phyloP scores from a whole-genome alignment of 164 flowering plant genomes.

The Echeveria elegans region DNA sequence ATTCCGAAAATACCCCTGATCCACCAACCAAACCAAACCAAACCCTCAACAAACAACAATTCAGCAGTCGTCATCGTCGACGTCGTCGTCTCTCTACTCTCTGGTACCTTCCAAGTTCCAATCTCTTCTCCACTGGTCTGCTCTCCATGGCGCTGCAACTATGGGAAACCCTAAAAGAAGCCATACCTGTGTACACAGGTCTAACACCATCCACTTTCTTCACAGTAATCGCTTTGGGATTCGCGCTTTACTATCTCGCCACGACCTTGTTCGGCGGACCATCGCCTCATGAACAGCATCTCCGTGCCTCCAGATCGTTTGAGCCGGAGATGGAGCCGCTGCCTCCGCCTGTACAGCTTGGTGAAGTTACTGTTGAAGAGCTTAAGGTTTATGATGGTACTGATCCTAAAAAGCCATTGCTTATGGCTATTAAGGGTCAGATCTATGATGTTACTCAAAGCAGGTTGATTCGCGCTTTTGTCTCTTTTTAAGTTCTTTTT shows the following conservation, averaged over 20 bases:
- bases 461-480: slow-evolving; percentile 48
- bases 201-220: slow-evolving; percentile 80
- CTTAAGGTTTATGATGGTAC: slow-evolving; percentile 76
- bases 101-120: neutral
- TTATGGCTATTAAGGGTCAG: slow-evolving; percentile 98
- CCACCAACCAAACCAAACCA: neutral
- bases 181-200: slow-evolving; percentile 80
- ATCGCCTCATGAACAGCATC: slow-evolving; percentile 18
- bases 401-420: slow-evolving; percentile 72
- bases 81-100: neutral
- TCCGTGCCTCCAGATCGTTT: slow-evolving; percentile 18
- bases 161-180: slow-evolving; percentile 78
- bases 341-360: slow-evolving; percentile 92
- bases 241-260: slow-evolving; percentile 26
- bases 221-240: slow-evolving; percentile 35
- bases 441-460: slow-evolving; percentile 90
- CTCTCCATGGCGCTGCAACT: slow-evolving; percentile 30
- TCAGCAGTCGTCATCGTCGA: neutral
- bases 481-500: neutral
- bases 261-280: slow-evolving; percentile 21
- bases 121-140: neutral
- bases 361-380: slow-evolving; percentile 80
- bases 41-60: neutral
- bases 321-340: slow-evolving; percentile 59
- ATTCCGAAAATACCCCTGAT: slow-evolving; percentile 5